Conservation (phyloP, 2,329 filamentous ascomycete genomes). For the Diatrype stigma region DNA sequence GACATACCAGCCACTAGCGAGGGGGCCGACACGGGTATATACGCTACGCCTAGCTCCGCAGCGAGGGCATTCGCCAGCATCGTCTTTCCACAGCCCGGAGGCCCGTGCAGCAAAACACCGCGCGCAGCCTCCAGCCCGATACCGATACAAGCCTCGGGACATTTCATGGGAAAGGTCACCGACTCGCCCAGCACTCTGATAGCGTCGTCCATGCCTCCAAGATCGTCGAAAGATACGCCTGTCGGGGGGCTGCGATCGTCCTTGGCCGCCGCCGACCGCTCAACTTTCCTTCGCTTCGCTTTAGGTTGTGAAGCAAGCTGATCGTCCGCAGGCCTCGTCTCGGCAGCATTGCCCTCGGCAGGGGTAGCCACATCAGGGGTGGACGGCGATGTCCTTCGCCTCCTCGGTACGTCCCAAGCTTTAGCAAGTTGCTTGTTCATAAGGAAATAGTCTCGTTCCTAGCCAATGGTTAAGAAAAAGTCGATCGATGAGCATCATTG, state of each 20-base stretch:
- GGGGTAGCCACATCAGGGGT: slow-evolving; percentile 13
- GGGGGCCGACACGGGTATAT: slow-evolving; percentile 77
- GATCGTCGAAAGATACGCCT: slow-evolving; percentile 63
- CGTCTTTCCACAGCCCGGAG: slow-evolving; percentile 83
- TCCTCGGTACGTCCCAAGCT: slow-evolving; percentile 32
- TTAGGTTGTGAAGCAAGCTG: slow-evolving; percentile 62
- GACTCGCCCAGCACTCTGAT: slow-evolving; percentile 66
- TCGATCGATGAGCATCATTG: neutral
- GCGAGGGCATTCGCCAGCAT: slow-evolving; percentile 78
- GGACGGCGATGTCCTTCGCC: neutral
- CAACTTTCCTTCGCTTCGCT: slow-evolving; percentile 59
- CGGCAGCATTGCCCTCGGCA: slow-evolving; percentile 21
- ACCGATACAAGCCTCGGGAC: slow-evolving; percentile 60
- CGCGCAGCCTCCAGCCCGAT: slow-evolving; percentile 66
- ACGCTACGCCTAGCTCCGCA: slow-evolving; percentile 69
- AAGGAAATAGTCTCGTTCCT: slow-evolving; percentile 29
- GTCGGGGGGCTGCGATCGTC: slow-evolving; percentile 62
- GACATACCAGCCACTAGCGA: slow-evolving; percentile 83
- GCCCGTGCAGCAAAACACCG: slow-evolving; percentile 75
- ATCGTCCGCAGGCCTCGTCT: slow-evolving; percentile 37
- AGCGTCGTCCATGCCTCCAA: slow-evolving; percentile 73
- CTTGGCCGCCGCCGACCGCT: slow-evolving; percentile 36
- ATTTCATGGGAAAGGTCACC: slow-evolving; percentile 68
- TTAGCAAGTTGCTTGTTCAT: slow-evolving; percentile 40
- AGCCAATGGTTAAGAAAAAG: slow-evolving; percentile 1